phyloP scores from a whole-genome alignment of 2,329 filamentous ascomycete species.

The Cladosporium sp. region DNA sequence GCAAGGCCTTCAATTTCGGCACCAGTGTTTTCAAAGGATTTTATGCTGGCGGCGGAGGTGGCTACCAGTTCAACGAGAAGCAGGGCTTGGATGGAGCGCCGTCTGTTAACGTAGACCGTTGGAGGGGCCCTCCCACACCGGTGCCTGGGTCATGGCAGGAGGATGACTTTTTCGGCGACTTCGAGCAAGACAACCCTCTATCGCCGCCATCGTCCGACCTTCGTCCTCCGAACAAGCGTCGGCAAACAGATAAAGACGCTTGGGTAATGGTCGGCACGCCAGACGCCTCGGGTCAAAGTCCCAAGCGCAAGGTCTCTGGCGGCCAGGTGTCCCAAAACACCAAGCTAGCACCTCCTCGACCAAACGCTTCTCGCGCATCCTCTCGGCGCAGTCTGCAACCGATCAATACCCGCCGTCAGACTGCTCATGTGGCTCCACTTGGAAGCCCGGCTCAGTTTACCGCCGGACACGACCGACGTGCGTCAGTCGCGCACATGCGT shows the following conservation, averaged over 20 bases:
- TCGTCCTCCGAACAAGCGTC: conserved; percentile 36
- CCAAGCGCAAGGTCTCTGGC: conserved; percentile 28
- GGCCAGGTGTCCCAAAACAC: not conserved
- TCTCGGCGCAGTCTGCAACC: conserved; percentile 25
- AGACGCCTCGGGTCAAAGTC: conserved; percentile 44
- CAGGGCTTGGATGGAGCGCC: conserved; percentile 21
- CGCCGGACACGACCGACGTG: conserved; percentile 36
- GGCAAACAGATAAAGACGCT: conserved; percentile 42
- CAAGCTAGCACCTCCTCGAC: not conserved
- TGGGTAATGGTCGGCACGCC: conserved; percentile 44
- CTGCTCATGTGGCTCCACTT: conserved; percentile 19
- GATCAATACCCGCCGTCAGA: conserved; percentile 35
- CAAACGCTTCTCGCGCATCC: conserved; percentile 1
- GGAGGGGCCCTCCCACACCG: conserved; percentile 34
- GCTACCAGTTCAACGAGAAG: conserved; percentile 51
- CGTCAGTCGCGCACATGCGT: conserved; percentile 50
- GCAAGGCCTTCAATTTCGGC: conserved; percentile 82
- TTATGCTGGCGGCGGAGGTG: conserved; percentile 72
- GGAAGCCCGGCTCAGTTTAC: conserved; percentile 31
- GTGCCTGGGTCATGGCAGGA: conserved; percentile 51
- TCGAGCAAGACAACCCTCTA: conserved; percentile 37
- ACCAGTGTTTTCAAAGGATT: conserved; percentile 71
- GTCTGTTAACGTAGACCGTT: not conserved
- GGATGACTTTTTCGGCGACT: conserved; percentile 40
- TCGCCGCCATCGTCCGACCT: conserved; percentile 24